These are phyloP conservation scores for Suhomyces prunicola DNA, from an alignment of 805 yeast genomes.

Conservation along the genomic window DNA sequence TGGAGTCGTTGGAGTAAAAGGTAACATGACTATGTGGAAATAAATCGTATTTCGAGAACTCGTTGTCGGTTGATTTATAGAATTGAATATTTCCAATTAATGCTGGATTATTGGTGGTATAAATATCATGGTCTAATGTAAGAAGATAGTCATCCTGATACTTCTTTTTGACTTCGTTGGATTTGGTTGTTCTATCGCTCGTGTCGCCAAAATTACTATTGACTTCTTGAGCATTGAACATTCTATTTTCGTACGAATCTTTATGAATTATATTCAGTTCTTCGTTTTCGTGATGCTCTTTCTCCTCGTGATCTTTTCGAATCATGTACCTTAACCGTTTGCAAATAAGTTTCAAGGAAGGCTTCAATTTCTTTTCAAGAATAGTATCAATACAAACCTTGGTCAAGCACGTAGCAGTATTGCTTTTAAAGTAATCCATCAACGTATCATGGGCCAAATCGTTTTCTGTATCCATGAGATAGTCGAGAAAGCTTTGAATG, in stretches of 20 bases:
- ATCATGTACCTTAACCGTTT: constrained; percentile 31
- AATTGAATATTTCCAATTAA: constrained; percentile 10
- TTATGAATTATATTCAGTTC: neutral
- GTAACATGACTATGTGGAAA: constrained; percentile 35
- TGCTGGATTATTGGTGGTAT: constrained; percentile 24
- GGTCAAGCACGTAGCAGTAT: constrained; percentile 18
- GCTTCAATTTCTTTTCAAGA: constrained; percentile 23
- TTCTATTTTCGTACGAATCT: constrained; percentile 6
- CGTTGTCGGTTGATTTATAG: neutral
- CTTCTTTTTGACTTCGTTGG: constrained; percentile 12
- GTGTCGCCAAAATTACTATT: neutral
- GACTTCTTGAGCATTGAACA: constrained; percentile 8
- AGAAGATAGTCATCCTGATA: constrained; percentile 34
- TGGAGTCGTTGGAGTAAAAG: constrained; percentile 38
- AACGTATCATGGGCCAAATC: constrained; percentile 6
- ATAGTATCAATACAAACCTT: constrained; percentile 29
- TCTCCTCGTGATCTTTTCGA: constrained; percentile 18
- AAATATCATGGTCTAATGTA: constrained; percentile 30
- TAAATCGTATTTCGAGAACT: constrained; percentile 15
- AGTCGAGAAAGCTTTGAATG: constrained; percentile 19
- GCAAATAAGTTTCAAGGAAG: constrained; percentile 27
- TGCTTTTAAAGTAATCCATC: constrained; percentile 15
- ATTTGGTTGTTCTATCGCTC: constrained; percentile 4
- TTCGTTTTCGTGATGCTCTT: constrained; percentile 1
- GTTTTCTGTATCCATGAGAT: constrained; percentile 15